Percentiles rank a stretch among this genome's conserved stretches.
phyloP scores from a whole-genome alignment of 768 basidiomycete species.

The Serendipita sp. region DNA sequence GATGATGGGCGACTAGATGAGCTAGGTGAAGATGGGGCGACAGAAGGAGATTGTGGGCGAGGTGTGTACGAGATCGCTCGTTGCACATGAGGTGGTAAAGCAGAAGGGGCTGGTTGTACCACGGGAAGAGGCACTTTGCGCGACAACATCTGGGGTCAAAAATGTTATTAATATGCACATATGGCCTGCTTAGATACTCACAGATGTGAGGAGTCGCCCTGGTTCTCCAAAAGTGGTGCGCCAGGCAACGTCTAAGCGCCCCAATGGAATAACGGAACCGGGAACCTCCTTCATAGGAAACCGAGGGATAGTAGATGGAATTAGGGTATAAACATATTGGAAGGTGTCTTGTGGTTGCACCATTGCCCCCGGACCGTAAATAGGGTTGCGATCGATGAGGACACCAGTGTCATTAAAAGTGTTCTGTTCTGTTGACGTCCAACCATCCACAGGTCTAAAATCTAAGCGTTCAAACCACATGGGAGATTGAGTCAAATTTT shows the following conservation, averaged over 20 bases:
- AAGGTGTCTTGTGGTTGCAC: slow-evolving; percentile 74
- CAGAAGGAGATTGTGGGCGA: slow-evolving; percentile 11
- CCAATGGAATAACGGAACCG: slow-evolving; percentile 62
- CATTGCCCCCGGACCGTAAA: slow-evolving; percentile 46
- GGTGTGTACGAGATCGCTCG: slow-evolving; percentile 18
- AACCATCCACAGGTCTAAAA: slow-evolving; percentile 56
- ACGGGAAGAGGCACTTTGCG: slow-evolving; percentile 43
- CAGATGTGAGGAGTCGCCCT: slow-evolving; percentile 73
- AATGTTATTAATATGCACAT: background rate
- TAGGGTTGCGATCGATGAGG: slow-evolving; percentile 23
- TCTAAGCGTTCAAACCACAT: slow-evolving; percentile 70
- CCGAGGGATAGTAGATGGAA: slow-evolving; percentile 27
- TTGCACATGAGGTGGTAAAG: slow-evolving; percentile 64
- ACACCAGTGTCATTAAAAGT: slow-evolving; percentile 15
- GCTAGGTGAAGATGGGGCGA: slow-evolving; percentile 14
- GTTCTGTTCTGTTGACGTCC: slow-evolving; percentile 45
- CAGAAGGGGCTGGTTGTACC: slow-evolving; percentile 26
- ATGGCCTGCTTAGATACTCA: slow-evolving; percentile 17
- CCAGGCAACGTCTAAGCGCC: slow-evolving; percentile 84
- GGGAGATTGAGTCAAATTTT: slow-evolving; percentile 65
- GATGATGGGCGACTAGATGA: slow-evolving; percentile 22
- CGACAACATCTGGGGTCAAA: slow-evolving; percentile 42
- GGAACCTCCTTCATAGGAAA: slow-evolving; percentile 33
- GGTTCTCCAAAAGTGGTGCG: slow-evolving; percentile 70
- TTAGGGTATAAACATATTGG: slow-evolving; percentile 77